Conservation (phyloP, 202 grass and related monocot genomes). For the Zizania palustris region DNA sequence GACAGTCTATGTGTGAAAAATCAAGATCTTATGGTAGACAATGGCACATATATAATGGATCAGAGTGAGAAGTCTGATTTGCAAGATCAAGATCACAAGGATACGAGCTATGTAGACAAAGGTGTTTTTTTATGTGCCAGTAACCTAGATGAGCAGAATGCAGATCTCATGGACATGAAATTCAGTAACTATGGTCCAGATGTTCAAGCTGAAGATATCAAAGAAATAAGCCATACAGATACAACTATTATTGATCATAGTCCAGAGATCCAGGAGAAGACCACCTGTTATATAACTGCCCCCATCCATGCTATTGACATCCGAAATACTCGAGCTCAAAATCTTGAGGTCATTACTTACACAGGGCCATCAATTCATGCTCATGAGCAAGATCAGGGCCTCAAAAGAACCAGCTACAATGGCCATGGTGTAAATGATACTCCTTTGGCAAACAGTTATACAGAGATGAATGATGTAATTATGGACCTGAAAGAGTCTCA, state of each 20-base stretch:
- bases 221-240: conserved; percentile 5
- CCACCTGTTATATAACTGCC: not conserved
- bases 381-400: conserved; percentile 36
- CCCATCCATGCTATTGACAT: not conserved
- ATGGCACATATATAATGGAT: conserved; percentile 10
- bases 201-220: conserved; percentile 15
- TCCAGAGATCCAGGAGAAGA: conserved; percentile 10
- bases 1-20: conserved; percentile 8
- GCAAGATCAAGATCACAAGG: conserved; percentile 31
- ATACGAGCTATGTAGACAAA: conserved; percentile 26
- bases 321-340: conserved; percentile 18
- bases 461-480: conserved; percentile 27
- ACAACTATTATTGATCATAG: conserved; percentile 10
- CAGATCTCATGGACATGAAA: conserved; percentile 40
- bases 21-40: not conserved
- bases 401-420: conserved; percentile 24
- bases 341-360: conserved; percentile 32
- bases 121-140: conserved; percentile 28
- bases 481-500: conserved; percentile 18
- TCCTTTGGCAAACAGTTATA: conserved; percentile 33
- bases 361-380: conserved; percentile 14
- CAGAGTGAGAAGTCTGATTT: conserved; percentile 26
- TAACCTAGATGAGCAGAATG: conserved; percentile 32
- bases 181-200: conserved; percentile 22
- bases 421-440: conserved; percentile 20